A percentile compares a stretch with the other conserved stretches of the same genome.
Conservation (phyloP, 345 rosid species). For the Lepidium aucheri region DNA sequence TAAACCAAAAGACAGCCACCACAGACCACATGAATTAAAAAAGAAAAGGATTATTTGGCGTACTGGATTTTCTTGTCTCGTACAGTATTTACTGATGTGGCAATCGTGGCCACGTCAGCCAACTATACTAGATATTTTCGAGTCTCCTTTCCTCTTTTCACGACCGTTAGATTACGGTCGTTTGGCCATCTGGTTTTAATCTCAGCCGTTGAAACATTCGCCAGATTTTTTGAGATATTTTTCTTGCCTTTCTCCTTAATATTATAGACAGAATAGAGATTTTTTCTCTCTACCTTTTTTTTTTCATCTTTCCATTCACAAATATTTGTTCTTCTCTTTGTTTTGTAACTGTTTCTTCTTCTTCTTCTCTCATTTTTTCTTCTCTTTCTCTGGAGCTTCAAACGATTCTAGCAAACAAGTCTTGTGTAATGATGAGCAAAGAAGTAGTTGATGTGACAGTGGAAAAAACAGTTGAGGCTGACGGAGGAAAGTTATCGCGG, state of each 20-base stretch:
- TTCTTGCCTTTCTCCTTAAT: neutral
- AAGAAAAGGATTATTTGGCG: conserved; percentile 11
- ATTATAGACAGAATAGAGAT: neutral
- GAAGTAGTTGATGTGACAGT: conserved; percentile 29
- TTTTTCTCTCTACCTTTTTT: neutral
- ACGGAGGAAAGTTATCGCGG: conserved; percentile 21
- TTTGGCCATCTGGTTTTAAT: neutral
- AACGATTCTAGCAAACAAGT: neutral
- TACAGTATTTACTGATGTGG: conserved; percentile 37
- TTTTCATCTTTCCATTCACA: neutral
- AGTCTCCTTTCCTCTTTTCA: neutral
- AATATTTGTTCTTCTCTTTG: neutral
- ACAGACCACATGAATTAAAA: conserved; percentile 19
- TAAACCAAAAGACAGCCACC: conserved; percentile 1
- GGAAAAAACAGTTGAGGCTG: conserved; percentile 13
- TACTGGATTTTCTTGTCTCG: conserved; percentile 11
- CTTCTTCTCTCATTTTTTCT: neutral
- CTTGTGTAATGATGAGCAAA: conserved; percentile 25
- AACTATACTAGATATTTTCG: conserved; percentile 35
- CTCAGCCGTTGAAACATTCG: conserved; percentile 27
- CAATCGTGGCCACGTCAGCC: conserved; percentile 35
- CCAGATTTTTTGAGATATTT: conserved; percentile 37
- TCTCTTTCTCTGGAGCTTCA: neutral
- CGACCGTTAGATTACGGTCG: conserved; percentile 29
- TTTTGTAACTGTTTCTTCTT: conserved; percentile 2